These are phyloP conservation scores for Diaporthe sp. DNA, from an alignment of 2,329 filamentous ascomycete genomes.

Conservation along the genomic window DNA sequence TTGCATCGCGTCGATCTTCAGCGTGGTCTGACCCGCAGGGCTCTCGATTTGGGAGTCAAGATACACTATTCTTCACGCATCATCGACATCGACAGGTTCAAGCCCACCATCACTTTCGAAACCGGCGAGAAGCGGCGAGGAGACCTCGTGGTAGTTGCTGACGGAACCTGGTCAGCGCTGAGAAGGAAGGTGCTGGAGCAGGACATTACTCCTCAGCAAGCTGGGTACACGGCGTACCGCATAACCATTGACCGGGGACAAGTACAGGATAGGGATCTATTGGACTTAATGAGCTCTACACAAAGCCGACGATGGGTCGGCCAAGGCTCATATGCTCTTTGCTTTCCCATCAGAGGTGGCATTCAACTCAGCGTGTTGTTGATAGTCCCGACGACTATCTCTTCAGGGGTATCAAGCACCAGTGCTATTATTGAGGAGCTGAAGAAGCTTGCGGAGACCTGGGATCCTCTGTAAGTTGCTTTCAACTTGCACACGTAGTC, in stretches of 20 bases:
- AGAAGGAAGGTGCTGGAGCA: not conserved
- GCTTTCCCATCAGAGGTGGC: not conserved
- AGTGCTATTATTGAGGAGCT: not conserved
- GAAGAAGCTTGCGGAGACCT: not conserved
- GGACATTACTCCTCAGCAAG: not conserved
- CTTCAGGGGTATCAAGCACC: not conserved
- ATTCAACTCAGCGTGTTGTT: not conserved
- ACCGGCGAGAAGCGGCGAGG: not conserved
- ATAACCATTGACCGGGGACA: not conserved
- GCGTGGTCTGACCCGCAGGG: not conserved
- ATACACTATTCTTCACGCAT: slow-evolving; percentile 5
- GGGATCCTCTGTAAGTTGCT: slow-evolving; percentile 1
- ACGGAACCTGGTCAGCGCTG: slow-evolving; percentile 9
- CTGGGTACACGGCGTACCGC: not conserved
- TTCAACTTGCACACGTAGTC: rapidly evolving
- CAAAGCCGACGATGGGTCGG: not conserved
- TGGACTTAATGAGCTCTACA: not conserved
- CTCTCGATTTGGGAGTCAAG: not conserved
- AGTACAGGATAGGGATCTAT: not conserved
- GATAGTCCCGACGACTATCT: not conserved
- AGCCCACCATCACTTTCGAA: not conserved
- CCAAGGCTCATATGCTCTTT: not conserved
- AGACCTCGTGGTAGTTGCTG: slow-evolving; percentile 8
- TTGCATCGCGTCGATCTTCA: slow-evolving; percentile 15
- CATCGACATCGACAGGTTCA: not conserved